Percentiles rank a stretch among this genome's conserved stretches.
Evolutionary conservation across 192 early-diverging fungal species (phyloP).

Genomic region (Mortierella alpina): DNA sequence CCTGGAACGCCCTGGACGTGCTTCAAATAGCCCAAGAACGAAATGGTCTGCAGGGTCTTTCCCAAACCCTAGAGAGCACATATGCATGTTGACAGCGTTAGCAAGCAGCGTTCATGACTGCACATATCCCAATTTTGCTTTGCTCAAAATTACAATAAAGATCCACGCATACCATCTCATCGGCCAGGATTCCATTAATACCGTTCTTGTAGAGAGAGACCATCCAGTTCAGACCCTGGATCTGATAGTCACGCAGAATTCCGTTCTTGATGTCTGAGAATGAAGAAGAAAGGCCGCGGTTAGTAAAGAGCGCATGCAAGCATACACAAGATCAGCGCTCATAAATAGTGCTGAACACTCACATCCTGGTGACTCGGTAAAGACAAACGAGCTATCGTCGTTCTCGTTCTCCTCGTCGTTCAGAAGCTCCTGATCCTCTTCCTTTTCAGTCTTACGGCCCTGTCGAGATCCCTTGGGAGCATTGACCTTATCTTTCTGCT

Average conservation of each 20-base stretch:
- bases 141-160: neutral
- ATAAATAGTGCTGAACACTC: conserved; percentile 14
- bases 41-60: conserved; percentile 96
- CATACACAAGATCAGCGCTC: neutral
- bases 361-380: conserved; percentile 93
- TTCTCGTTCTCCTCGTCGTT: conserved; percentile 77
- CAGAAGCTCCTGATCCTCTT: conserved; percentile 95
- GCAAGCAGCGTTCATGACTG: neutral
- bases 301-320: neutral
- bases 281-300: neutral
- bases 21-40: conserved; percentile 96
- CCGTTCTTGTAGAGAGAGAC: conserved; percentile 95
- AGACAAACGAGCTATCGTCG: conserved; percentile 68
- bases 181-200: conserved; percentile 99
- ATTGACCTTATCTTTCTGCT: conserved; percentile 45
- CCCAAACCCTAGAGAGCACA: conserved; percentile 78
- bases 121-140: neutral
- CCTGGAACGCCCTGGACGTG: conserved; percentile 79
- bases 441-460: conserved; percentile 95
- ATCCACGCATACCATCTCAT: conserved; percentile 85
- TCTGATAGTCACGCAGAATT: conserved; percentile 95
- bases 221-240: conserved; percentile 98
- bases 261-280: conserved; percentile 87
- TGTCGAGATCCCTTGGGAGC: conserved; percentile 73
- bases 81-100: neutral